Percentiles rank a stretch among this genome's conserved stretches.
phyloP scores from a whole-genome alignment of 1,284 basidiomycete genomes.

The Kalmanozyma brasiliensis region DNA sequence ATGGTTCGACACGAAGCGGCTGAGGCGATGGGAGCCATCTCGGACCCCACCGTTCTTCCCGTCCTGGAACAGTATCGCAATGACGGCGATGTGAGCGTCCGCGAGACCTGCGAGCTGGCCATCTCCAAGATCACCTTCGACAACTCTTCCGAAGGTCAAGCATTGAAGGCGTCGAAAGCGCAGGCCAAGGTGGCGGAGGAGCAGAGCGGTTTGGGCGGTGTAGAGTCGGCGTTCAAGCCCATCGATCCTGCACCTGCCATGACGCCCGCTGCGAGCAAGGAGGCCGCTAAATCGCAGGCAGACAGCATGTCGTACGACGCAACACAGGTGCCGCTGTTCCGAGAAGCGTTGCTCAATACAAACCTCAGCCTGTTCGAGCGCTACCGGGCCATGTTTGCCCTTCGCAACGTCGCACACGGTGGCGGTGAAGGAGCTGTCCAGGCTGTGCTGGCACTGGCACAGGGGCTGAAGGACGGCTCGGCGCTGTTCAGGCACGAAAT shows the following conservation, averaged over 20 bases:
- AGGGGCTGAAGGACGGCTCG: slow-evolving; percentile 76
- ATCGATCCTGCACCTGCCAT: slow-evolving; percentile 90
- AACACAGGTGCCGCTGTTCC: slow-evolving; percentile 72
- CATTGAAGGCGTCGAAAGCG: slow-evolving; percentile 53
- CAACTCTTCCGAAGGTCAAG: slow-evolving; percentile 70
- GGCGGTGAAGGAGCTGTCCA: slow-evolving; percentile 59
- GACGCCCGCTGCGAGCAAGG: slow-evolving; percentile 54
- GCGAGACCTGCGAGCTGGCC: slow-evolving; percentile 98
- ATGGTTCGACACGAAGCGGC: slow-evolving; percentile 99
- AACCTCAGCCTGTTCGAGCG: slow-evolving; percentile 85
- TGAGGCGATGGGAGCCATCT: slow-evolving; percentile 97
- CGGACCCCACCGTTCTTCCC: slow-evolving; percentile 76
- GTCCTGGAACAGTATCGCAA: slow-evolving; percentile 79
- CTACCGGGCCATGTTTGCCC: slow-evolving; percentile 97
- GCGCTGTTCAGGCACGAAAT: slow-evolving; percentile 60
- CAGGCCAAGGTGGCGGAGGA: slow-evolving; percentile 24
- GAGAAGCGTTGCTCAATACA: slow-evolving; percentile 76
- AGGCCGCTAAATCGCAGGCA: slow-evolving; percentile 28
- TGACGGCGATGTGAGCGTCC: slow-evolving; percentile 82
- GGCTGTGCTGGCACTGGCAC: slow-evolving; percentile 89
- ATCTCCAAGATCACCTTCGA: slow-evolving; percentile 95
- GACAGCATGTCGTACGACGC: slow-evolving; percentile 51
- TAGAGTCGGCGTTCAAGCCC: slow-evolving; percentile 75
- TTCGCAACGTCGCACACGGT: slow-evolving; percentile 72
- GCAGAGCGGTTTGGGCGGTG: slow-evolving; percentile 24